These are phyloP conservation scores for Blastobotrys proliferans DNA, from an alignment of 1,139 yeast genomes.

Conservation along the genomic window DNA sequence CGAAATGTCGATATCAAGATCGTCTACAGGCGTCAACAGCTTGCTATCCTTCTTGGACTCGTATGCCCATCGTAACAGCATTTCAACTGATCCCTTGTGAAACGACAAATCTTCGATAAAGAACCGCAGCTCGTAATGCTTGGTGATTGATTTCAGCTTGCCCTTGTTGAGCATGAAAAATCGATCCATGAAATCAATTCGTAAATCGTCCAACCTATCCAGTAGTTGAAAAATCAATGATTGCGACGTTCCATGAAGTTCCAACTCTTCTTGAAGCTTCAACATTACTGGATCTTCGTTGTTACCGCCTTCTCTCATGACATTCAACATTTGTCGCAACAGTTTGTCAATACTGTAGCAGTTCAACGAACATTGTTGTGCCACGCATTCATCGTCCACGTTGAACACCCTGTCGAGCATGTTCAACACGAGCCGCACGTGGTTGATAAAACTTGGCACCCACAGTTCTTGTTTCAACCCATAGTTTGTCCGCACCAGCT, in stretches of 20 bases:
- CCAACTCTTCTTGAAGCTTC: neutral
- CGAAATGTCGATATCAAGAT: neutral
- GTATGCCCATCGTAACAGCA: conserved; percentile 21
- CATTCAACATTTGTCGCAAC: conserved; percentile 6
- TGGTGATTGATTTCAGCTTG: conserved; percentile 8
- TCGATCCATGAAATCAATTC: conserved; percentile 18
- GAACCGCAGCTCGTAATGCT: conserved; percentile 21
- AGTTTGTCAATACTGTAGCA: conserved; percentile 16
- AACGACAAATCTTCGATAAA: conserved; percentile 22
- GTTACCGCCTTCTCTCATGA: neutral
- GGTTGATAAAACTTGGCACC: conserved; percentile 25
- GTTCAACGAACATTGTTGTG: conserved; percentile 26
- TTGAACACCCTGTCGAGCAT: conserved; percentile 15
- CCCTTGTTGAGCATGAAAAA: conserved; percentile 11
- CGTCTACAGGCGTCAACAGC: neutral
- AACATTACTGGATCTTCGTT: neutral
- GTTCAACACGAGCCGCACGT: conserved; percentile 16
- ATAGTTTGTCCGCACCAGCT: conserved; percentile 13
- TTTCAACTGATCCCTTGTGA: conserved; percentile 17
- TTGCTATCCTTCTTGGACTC: neutral
- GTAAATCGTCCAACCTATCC: conserved; percentile 19
- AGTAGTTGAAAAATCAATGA: conserved; percentile 1
- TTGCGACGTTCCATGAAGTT: neutral
- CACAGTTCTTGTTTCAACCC: conserved; percentile 20
- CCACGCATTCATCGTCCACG: conserved; percentile 24